phyloP scores from a whole-genome alignment of 148 eudicot species.

The Amaranthus palmeri region DNA sequence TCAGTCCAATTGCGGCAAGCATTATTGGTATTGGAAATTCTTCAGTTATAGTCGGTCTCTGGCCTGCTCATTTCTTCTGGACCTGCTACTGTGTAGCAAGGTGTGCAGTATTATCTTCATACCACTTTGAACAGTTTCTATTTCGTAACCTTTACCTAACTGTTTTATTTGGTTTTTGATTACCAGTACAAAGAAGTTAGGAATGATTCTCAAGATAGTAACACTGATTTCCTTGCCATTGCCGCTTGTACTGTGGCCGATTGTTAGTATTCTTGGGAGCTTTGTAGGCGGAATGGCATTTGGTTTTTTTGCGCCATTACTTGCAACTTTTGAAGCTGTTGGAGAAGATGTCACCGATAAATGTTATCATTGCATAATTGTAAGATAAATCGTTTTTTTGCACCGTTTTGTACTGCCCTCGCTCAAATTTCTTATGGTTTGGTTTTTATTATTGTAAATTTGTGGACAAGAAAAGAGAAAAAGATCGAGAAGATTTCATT shows the following conservation, averaged over 20 bases:
- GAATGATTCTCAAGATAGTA: conserved; percentile 56
- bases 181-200: conserved; percentile 69
- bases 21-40: conserved; percentile 69
- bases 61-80: conserved; percentile 91
- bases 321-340: conserved; percentile 84
- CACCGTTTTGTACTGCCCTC: no score
- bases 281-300: conserved; percentile 66
- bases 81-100: conserved; percentile 72
- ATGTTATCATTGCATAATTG: conserved; percentile 53
- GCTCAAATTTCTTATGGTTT: no score
- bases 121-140: not conserved
- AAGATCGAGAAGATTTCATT: no score
- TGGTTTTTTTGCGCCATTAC: conserved; percentile 71
- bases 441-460: no score
- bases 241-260: conserved; percentile 69
- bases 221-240: conserved; percentile 43
- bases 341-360: conserved; percentile 55
- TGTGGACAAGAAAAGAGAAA: no score
- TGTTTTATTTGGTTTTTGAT: not conserved
- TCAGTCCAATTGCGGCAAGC: conserved; percentile 47
- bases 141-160: not conserved
- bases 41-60: conserved; percentile 72
- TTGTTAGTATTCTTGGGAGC: conserved; percentile 53
- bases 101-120: conserved; percentile 27
- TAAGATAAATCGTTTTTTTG: conserved; percentile 18